Percentiles rank a stretch among this genome's conserved stretches.
Evolutionary conservation across 768 basidiomycete genomes (phyloP).

Genomic region (Boletus pseudo-olivaceus): DNA sequence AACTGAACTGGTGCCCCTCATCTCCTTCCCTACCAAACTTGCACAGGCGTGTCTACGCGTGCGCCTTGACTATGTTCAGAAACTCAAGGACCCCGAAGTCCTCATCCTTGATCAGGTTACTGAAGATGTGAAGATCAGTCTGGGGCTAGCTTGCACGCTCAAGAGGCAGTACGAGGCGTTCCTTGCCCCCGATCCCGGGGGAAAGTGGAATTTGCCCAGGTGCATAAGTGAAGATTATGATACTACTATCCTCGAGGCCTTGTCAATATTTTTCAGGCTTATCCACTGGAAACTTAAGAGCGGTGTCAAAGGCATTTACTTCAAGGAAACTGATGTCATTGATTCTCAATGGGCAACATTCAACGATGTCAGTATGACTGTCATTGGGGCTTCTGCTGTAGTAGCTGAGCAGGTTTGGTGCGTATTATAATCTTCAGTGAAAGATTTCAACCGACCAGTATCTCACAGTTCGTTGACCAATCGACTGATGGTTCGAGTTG

Average conservation of each 20-base stretch:
- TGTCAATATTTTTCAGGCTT: slow-evolving; percentile 87
- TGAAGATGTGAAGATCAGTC: slow-evolving; percentile 86
- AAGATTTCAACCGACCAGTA: neutral
- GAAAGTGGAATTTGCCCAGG: slow-evolving; percentile 84
- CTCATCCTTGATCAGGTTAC: slow-evolving; percentile 93
- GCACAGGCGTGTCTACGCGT: slow-evolving; percentile 89
- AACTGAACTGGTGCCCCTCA: slow-evolving; percentile 82
- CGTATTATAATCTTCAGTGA: slow-evolving; percentile 21
- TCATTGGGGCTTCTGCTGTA: slow-evolving; percentile 80
- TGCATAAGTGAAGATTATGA: slow-evolving; percentile 93
- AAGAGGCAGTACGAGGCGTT: slow-evolving; percentile 95
- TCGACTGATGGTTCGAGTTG: slow-evolving; percentile 87
- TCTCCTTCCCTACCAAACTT: slow-evolving; percentile 94
- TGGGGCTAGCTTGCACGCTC: slow-evolving; percentile 91
- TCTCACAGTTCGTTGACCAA: slow-evolving; percentile 78
- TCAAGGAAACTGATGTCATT: slow-evolving; percentile 97
- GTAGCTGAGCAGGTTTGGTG: slow-evolving; percentile 97
- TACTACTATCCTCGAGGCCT: slow-evolving; percentile 77
- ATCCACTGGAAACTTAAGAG: slow-evolving; percentile 96
- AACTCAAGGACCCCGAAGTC: slow-evolving; percentile 82
- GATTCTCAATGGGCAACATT: slow-evolving; percentile 96
- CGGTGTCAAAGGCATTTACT: slow-evolving; percentile 86
- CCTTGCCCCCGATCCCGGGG: slow-evolving; percentile 77
- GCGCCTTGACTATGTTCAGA: slow-evolving; percentile 83
- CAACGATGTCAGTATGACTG: slow-evolving; percentile 85